phyloP scores from a whole-genome alignment of 2,329 filamentous ascomycete genomes.

The Colletotrichum melonis region DNA sequence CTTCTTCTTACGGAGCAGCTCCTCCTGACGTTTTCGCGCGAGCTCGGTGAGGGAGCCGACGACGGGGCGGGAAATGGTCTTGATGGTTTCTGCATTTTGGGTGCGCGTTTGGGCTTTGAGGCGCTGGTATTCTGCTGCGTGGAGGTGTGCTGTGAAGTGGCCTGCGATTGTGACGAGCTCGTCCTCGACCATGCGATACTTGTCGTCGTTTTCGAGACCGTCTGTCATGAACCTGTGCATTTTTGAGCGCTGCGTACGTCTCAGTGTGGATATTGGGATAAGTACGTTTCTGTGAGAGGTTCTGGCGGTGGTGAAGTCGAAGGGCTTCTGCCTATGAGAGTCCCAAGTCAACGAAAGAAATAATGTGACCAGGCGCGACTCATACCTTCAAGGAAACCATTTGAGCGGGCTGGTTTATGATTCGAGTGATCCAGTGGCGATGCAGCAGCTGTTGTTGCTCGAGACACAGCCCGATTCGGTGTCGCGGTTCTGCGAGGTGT shows the following conservation, averaged over 20 bases:
- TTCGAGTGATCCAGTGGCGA: neutral
- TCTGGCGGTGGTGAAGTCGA: slow-evolving; percentile 65
- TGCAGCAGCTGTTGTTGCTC: neutral
- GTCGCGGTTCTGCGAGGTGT: neutral
- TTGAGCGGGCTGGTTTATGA: neutral
- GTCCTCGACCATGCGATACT: slow-evolving; percentile 86
- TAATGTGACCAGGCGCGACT: neutral
- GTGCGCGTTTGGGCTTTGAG: slow-evolving; percentile 68
- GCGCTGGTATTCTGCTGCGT: slow-evolving; percentile 80
- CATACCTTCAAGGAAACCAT: slow-evolving; percentile 7
- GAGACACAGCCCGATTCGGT: neutral
- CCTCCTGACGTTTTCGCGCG: slow-evolving; percentile 49
- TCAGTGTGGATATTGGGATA: neutral
- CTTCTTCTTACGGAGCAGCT: slow-evolving; percentile 46
- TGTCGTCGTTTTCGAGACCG: slow-evolving; percentile 75
- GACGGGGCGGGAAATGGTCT: slow-evolving; percentile 63
- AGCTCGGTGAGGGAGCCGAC: slow-evolving; percentile 52
- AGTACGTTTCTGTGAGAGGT: slow-evolving; percentile 58
- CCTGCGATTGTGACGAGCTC: slow-evolving; percentile 77
- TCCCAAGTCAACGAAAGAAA: neutral
- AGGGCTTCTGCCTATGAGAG: slow-evolving; percentile 46
- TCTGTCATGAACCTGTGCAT: slow-evolving; percentile 69
- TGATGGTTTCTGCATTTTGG: slow-evolving; percentile 64
- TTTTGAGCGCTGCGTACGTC: slow-evolving; percentile 17
- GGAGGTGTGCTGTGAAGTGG: slow-evolving; percentile 78